phyloP scores from a whole-genome alignment of 1,284 basidiomycete genomes.

The Tausonia pullulans region DNA sequence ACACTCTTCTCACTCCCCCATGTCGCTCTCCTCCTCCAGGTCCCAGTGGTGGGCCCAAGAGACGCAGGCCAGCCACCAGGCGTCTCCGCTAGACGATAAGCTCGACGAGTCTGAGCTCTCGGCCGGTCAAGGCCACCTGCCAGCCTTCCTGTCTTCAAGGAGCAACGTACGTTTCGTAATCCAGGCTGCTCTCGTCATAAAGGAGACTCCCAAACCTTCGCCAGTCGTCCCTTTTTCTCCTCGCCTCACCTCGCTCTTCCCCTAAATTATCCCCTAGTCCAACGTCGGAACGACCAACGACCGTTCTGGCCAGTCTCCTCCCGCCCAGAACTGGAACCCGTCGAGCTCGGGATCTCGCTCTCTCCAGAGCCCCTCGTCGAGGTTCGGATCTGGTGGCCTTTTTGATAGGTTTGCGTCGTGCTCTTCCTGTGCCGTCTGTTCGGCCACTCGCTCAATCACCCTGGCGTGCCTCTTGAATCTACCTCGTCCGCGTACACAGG shows the following conservation, averaged over 20 bases:
- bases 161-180: not conserved
- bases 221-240: too few relatives aligned
- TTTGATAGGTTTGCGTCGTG: conserved; percentile 7
- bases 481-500: not conserved
- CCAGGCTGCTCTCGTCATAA: too few relatives aligned
- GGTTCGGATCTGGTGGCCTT: conserved; percentile 5
- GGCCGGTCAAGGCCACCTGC: conserved; percentile 5
- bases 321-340: not conserved
- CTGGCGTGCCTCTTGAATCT: too few relatives aligned
- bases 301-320: not conserved
- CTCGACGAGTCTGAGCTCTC: conserved; percentile 12
- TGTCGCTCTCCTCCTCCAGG: not conserved
- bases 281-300: not conserved
- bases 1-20: not conserved
- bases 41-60: not conserved
- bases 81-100: conserved; percentile 7
- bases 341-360: not conserved
- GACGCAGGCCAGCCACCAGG: not conserved
- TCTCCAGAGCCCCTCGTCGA: not conserved
- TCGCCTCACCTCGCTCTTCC: too few relatives aligned
- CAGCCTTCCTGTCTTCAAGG: conserved; percentile 5
- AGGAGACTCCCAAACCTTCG: too few relatives aligned
- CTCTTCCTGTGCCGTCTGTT: not conserved
- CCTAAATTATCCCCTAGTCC: not conserved
- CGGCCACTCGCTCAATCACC: not conserved